Conservation (phyloP, 192 early-diverging fungal genomes). For the Rhizoclosmatium sp. region DNA sequence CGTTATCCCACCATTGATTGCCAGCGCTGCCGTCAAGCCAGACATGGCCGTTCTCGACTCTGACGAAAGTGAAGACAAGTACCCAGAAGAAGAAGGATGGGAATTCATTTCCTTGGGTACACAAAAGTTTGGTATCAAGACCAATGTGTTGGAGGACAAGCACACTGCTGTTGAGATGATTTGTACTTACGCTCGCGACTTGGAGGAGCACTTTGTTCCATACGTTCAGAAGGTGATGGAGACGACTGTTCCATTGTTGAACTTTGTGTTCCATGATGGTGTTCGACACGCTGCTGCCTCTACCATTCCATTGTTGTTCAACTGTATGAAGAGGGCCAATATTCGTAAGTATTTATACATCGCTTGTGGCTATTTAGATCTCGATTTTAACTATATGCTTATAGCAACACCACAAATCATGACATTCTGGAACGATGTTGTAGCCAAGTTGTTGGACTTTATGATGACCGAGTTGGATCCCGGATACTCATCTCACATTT, state of each 20-base stretch:
- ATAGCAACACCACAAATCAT: conserved; percentile 62
- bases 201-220: conserved; percentile 87
- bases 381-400: conserved; percentile 6
- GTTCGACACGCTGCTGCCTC: conserved; percentile 88
- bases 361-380: not conserved
- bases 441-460: conserved; percentile 78
- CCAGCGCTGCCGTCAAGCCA: conserved; percentile 85
- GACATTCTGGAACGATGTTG: conserved; percentile 78
- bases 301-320: conserved; percentile 82
- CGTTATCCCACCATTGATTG: conserved; percentile 92
- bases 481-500: conserved; percentile 79
- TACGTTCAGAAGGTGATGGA: conserved; percentile 86
- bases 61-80: conserved; percentile 86
- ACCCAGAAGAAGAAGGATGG: conserved; percentile 97
- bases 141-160: conserved; percentile 96
- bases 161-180: conserved; percentile 98
- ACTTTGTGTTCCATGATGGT: conserved; percentile 98
- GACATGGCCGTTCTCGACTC: conserved; percentile 90
- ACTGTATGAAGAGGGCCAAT: conserved; percentile 51
- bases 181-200: conserved; percentile 89
- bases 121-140: conserved; percentile 95
- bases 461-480: conserved; percentile 85
- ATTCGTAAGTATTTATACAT: conserved; percentile 29
- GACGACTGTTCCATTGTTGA: conserved; percentile 87
- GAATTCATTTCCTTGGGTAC: conserved; percentile 92